Evolutionary conservation across 2,329 filamentous ascomycete genomes (phyloP).

Genomic region (Microsporum ferrugineum): DNA sequence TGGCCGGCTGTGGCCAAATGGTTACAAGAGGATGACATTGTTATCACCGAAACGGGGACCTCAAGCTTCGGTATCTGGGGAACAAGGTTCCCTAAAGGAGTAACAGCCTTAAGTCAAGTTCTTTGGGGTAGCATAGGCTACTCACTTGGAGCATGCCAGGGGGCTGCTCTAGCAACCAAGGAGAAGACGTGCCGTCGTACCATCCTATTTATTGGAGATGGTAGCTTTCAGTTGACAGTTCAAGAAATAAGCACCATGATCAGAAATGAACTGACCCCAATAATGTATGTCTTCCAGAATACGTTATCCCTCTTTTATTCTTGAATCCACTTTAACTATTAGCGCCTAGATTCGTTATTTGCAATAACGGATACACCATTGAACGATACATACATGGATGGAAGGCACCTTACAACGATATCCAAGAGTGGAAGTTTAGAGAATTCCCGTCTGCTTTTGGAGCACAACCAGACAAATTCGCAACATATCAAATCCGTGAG

Average conservation of each 20-base stretch:
- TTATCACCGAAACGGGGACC: conserved; percentile 50
- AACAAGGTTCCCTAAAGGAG: conserved; percentile 40
- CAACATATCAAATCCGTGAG: conserved; percentile 54
- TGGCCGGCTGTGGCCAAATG: conserved; percentile 40
- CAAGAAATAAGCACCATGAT: conserved; percentile 79
- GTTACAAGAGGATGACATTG: conserved; percentile 43
- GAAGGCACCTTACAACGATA: conserved; percentile 66
- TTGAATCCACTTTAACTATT: background rate
- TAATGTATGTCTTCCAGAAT: conserved; percentile 46
- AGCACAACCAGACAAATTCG: conserved; percentile 43
- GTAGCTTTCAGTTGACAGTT: conserved; percentile 69
- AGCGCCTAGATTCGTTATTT: conserved; percentile 53
- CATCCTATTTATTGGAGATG: conserved; percentile 74
- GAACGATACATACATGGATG: conserved; percentile 75
- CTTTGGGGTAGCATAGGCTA: conserved; percentile 53
- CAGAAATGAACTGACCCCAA: conserved; percentile 55
- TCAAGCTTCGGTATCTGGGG: conserved; percentile 44
- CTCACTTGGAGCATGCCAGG: conserved; percentile 47
- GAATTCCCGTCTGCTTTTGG: conserved; percentile 57
- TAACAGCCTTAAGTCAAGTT: conserved; percentile 40
- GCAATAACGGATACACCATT: conserved; percentile 76
- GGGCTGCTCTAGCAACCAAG: conserved; percentile 42
- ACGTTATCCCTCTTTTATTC: background rate
- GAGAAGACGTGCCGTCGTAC: conserved; percentile 42
- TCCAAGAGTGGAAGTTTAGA: conserved; percentile 60